Base-by-base conservation (phyloP, 768 basidiomycete species). In the button mushroom (Agaricus bisporus) region DNA sequence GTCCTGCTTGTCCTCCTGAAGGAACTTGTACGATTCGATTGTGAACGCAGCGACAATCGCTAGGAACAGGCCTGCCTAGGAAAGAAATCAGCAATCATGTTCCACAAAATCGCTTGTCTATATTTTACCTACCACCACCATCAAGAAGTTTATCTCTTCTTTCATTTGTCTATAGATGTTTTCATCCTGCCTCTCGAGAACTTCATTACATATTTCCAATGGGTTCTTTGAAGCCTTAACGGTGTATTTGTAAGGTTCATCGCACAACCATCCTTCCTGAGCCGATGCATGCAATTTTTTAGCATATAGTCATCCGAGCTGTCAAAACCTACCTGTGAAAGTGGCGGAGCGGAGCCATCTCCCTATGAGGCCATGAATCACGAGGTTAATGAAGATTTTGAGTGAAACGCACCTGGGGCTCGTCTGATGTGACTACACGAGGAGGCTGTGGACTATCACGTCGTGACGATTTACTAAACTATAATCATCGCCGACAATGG, bases 1-100 rank as follows among this genome's bases (percentile, higher is more conserved):
- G 6, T 53, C 44, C 28, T 48, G 29, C 28, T 28, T 20, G 17
- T 54, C 52, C 5, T 36, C 41, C 29, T 41, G 14, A 22, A 55
- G 48, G 35, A 48, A 49, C 12, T 49, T 49, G 41, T 43, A 49
- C 17, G 54, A 49, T 15, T 55, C 54, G 11, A 55, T 26, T 5
- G 48, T 49, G 32, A 55, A 55, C 17, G 54, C 41, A 12, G 54
- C 45, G 10, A 55, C 48, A 20, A 55, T 43, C 17, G 48, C 54
- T 10, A 50, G 15, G 36, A 55, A 49, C 17, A 55, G 39, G 3
- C 41, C 28, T 2, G 48, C 54, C 54, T 55, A 11, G 14, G 20
- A 48, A 20, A n/a, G 14, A 35, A 41, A 28, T n/a, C 18, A 26
- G n/a, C n/a, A n/a, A n/a, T n/a, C n/a, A n/a, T n/a, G n/a, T n/a